phyloP scores from a whole-genome alignment of 768 basidiomycete species.

The Suillus occidentalis region DNA sequence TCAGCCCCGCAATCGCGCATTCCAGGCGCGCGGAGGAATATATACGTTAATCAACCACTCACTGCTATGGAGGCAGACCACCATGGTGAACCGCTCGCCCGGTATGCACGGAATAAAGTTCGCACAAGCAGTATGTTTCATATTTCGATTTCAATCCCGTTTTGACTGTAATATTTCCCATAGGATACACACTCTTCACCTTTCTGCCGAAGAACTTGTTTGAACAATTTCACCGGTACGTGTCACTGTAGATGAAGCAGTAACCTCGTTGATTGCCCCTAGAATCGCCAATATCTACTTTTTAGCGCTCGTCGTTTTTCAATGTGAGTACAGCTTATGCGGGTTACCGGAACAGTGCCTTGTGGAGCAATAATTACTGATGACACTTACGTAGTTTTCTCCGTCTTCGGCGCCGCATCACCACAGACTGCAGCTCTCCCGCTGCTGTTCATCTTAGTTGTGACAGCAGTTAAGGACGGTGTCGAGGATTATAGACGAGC shows the following conservation, averaged over 20 bases:
- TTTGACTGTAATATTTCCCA: constrained; percentile 1
- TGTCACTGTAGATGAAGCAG: neutral
- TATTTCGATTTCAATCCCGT: neutral
- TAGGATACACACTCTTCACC: constrained; percentile 88
- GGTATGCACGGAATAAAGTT: constrained; percentile 93
- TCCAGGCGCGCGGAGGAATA: constrained; percentile 60
- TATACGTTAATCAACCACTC: constrained; percentile 79
- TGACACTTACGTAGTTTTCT: constrained; percentile 57
- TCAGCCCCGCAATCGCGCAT: constrained; percentile 25
- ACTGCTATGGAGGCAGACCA: constrained; percentile 63
- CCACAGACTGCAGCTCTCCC: constrained; percentile 84
- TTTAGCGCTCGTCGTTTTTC: constrained; percentile 75
- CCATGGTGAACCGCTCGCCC: constrained; percentile 71
- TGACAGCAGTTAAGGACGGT: constrained; percentile 95
- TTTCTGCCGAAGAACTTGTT: constrained; percentile 94
- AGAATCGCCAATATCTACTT: constrained; percentile 95
- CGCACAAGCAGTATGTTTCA: constrained; percentile 79
- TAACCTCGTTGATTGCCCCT: constrained; percentile 6
- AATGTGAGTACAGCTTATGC: constrained; percentile 46
- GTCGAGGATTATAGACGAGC: constrained; percentile 95
- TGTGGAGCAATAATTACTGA: constrained; percentile 14
- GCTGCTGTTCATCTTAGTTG: constrained; percentile 78
- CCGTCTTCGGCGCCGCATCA: constrained; percentile 86
- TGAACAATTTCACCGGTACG: constrained; percentile 89
- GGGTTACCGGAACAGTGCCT: neutral